Evolutionary conservation across 2,329 filamentous ascomycete species (phyloP).

Genomic region (Stachybotrys echinatus): DNA sequence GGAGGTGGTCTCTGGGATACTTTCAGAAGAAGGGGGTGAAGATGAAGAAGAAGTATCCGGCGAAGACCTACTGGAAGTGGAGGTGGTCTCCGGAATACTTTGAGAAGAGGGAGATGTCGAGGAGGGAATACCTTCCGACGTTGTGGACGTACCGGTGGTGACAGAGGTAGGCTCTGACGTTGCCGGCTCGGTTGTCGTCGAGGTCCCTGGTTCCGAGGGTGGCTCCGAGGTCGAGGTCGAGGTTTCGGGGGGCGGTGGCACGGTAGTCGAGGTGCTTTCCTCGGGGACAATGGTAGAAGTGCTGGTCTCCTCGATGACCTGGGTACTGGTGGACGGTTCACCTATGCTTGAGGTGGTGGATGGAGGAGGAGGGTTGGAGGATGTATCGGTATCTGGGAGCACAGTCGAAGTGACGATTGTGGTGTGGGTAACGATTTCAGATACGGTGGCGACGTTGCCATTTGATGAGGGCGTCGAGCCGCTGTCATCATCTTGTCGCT

Average conservation of each 20-base stretch:
- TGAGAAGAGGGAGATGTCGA: slow-evolving; percentile 20
- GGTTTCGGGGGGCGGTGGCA: slow-evolving; percentile 8
- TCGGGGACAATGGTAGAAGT: not conserved
- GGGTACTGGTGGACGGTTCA: not conserved
- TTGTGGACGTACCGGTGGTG: slow-evolving; percentile 18
- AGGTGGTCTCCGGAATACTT: slow-evolving; percentile 20
- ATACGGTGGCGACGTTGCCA: not conserved
- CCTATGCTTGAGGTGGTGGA: not conserved
- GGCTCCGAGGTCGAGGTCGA: slow-evolving; percentile 6
- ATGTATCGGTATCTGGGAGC: not conserved
- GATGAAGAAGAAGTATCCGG: slow-evolving; percentile 14
- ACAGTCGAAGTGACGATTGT: not conserved
- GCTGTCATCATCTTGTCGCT: not conserved
- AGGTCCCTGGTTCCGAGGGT: slow-evolving; percentile 5
- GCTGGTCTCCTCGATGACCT: not conserved
- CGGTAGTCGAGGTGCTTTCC: slow-evolving; percentile 2
- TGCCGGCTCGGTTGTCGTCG: slow-evolving; percentile 7
- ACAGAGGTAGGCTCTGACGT: slow-evolving; percentile 5
- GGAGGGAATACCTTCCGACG: slow-evolving; percentile 20
- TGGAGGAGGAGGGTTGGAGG: not conserved
- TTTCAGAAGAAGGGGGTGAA: slow-evolving; percentile 17
- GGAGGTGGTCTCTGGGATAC: slow-evolving; percentile 21
- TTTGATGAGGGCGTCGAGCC: not conserved
- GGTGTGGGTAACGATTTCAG: not conserved
- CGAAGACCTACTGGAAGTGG: slow-evolving; percentile 24